Base-by-base conservation (phyloP, 495 filamentous ascomycete genomes). In the Aspergillus sclerotioniger region DNA sequence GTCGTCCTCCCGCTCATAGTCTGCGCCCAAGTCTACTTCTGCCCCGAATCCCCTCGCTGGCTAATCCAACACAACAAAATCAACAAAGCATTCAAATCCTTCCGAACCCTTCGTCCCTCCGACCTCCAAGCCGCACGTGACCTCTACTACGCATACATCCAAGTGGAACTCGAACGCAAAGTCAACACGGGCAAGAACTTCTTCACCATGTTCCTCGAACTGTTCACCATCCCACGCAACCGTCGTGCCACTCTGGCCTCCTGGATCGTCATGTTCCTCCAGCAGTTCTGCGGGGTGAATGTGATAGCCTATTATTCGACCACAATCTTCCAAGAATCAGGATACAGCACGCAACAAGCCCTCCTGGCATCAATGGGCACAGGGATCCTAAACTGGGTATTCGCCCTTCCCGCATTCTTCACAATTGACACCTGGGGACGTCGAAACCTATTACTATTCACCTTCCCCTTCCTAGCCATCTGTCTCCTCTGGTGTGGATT, bases 31-130 rank as follows among this genome's bases (percentile, higher is more conserved):
- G 84, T 89, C 49, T 86, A 76, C 51, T 74, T 86, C 54, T 86
- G 84, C 61, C 82, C 80, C 7, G 87, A 90, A 64, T 89, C 86
- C 0, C 87, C 88, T 16, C 74, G 87, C 46, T 88, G 84, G 85
- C 72, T 82, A 41, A 81, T 89, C 61, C 81, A 86, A 68, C 80
- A 86, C 20, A 56, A 70, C 49, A 72, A 73, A n/a, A 68, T 76
- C 44, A 49, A 69, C 33, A 70, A 71, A 51, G 79, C 75, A 8
- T 83, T 76, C 62, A 41, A 54, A 16, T 77, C 79, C 15, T 77
- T 84, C 63, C 67, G 64, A 8, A 66, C 61, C 6, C 63, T 84
- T 8, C 76, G 82, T 0, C 62, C 67, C 3, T 72, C 75, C 25
- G 70, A 76, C 20, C 67, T 86, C 41, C 76, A 82, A 53, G 79